Conservation (phyloP, 1,284 basidiomycete species). For the Coriolopsis trogii region DNA sequence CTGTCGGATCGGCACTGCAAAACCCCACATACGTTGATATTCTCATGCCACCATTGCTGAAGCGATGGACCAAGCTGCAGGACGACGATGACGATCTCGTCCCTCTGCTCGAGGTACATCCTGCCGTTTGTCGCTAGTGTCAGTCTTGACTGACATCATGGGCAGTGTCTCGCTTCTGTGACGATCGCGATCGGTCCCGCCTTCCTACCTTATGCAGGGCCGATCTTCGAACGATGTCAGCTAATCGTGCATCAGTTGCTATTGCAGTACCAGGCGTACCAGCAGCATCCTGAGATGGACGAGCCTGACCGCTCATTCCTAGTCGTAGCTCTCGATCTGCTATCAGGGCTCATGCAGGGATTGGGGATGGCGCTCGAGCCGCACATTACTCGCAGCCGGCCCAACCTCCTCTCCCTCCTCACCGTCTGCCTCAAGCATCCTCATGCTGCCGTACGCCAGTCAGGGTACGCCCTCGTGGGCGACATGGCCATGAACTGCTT, state of each 20-base stretch:
- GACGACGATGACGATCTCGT: constrained; percentile 95
- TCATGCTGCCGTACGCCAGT: constrained; percentile 94
- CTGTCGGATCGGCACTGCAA: constrained; percentile 88
- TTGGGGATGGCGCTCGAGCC: constrained; percentile 79
- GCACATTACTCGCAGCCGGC: constrained; percentile 69
- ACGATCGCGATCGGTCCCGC: constrained; percentile 95
- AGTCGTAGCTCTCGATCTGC: constrained; percentile 94
- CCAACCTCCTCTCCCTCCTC: constrained; percentile 79
- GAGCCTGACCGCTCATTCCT: constrained; percentile 96
- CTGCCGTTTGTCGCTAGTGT: constrained; percentile 1
- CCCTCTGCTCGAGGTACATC: constrained; percentile 85
- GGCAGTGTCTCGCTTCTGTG: constrained; percentile 94
- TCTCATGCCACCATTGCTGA: constrained; percentile 93
- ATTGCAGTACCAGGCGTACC: constrained; percentile 80
- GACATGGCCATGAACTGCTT: constrained; percentile 98
- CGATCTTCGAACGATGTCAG: constrained; percentile 93
- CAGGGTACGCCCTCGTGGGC: constrained; percentile 95
- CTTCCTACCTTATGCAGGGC: constrained; percentile 88
- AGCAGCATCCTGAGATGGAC: constrained; percentile 86
- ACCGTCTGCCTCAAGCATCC: constrained; percentile 91
- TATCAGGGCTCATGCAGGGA: constrained; percentile 96
- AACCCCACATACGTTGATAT: constrained; percentile 90
- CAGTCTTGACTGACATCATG: constrained; percentile 3
- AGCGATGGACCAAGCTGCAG: constrained; percentile 86
- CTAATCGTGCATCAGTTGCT: constrained; percentile 85